Evolutionary conservation across 2,329 filamentous ascomycete genomes (phyloP).

Genomic region (Diaporthe velutina): DNA sequence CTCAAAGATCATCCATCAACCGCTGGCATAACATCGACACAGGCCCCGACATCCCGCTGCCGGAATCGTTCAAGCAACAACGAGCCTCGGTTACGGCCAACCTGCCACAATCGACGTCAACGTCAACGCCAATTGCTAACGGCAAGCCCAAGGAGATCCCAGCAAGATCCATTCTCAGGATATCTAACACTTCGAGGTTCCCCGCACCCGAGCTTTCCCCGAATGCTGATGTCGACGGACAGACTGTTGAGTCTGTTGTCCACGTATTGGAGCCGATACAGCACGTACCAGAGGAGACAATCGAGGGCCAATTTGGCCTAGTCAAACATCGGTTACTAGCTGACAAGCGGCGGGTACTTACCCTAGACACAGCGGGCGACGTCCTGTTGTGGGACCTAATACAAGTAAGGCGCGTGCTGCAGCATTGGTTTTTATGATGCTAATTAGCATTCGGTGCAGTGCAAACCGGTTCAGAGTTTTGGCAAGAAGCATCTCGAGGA

Average conservation of each 20-base stretch:
- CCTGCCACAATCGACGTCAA: constrained; percentile 50
- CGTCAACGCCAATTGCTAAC: constrained; percentile 51
- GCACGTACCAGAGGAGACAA: constrained; percentile 80
- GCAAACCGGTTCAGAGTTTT: constrained; percentile 89
- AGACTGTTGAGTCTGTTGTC: constrained; percentile 43
- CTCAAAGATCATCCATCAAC: constrained; percentile 91
- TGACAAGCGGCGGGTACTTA: constrained; percentile 89
- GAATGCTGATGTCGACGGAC: constrained; percentile 67
- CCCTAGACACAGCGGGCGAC: constrained; percentile 93
- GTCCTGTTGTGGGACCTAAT: constrained; percentile 96
- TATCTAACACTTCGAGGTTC: constrained; percentile 87
- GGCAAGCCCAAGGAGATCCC: constrained; percentile 75
- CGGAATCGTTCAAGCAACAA: constrained; percentile 65
- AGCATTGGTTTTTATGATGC: constrained; percentile 23
- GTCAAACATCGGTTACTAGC: constrained; percentile 95
- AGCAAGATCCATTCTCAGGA: constrained; percentile 80
- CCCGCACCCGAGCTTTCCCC: constrained; percentile 67
- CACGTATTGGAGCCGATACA: constrained; percentile 73
- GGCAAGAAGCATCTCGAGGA: constrained; percentile 95
- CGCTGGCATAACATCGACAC: constrained; percentile 91
- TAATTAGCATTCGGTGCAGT: constrained; percentile 63
- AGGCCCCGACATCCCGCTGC: constrained; percentile 76
- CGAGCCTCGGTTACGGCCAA: constrained; percentile 59
- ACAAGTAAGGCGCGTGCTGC: constrained; percentile 66
- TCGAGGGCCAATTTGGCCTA: constrained; percentile 94